Evolutionary conservation across 331 rosid genomes (phyloP), one percentile per base, ranked within the genome.

Genomic region (Rosa hybrid): DNA sequence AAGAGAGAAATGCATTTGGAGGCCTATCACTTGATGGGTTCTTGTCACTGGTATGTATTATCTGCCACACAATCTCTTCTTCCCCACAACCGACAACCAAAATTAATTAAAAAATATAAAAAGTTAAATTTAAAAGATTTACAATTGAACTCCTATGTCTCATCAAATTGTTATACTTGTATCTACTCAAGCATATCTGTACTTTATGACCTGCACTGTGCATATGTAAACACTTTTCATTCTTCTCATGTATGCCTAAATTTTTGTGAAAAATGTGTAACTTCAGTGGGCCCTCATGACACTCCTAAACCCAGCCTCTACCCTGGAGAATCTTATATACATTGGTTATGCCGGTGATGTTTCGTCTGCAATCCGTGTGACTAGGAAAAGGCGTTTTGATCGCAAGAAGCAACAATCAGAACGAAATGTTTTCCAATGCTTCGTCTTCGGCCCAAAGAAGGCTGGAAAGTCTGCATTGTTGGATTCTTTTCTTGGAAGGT

Each of bases 281-380:
- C 75, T 78, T 84, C 98, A 95, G 99, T 95, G 99, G 99, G 94
- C 96, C 46, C 90, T 95, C 53, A 95, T 93, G 99, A 89, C 99
- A 12, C 94, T 90, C 71, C 74, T 96, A 81, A 85, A 93, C 84
- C 99, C 99, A 79, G 68, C 91, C 65, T 87, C 77, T 81, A 90
- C 93, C 71, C 81, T 93, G 87, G 99, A 93, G 86, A 93, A 96
- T 84, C 86, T 93, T 86, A 93, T 90, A 81, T 96, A 96, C 87
- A 83, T 96, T 80, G 97, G 97, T 82, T 96, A 90, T 83, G 18
- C 88, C 39, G 87, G 94, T 51, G 99, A 96, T 74, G 88, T 91
- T 14, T 86, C 84, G n/a, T 89, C 98, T 83, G 82, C 98, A 64
- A 83, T 91, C 75, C 97, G 91, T 50, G 86, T 93, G 78, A 93